Conservation (phyloP, 805 yeast species). For the Blastobotrys robertii region DNA sequence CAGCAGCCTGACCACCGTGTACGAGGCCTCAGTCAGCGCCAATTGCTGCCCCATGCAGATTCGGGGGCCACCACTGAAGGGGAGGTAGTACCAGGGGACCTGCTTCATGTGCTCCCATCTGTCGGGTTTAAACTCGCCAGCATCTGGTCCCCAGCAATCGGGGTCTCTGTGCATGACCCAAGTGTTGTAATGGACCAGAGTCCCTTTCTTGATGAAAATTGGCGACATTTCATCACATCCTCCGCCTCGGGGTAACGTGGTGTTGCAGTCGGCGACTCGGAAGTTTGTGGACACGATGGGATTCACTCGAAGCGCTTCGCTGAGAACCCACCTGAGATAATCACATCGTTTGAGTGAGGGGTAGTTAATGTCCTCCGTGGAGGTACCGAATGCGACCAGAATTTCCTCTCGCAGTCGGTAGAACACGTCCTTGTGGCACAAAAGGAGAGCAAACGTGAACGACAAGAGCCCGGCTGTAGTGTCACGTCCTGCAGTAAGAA, state of each 20-base stretch:
- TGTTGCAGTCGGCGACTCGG: constrained; percentile 33
- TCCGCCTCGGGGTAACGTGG: constrained; percentile 41
- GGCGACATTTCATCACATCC: constrained; percentile 31
- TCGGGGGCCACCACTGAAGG: constrained; percentile 41
- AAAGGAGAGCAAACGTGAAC: constrained; percentile 35
- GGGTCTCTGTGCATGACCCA: constrained; percentile 32
- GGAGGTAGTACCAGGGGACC: constrained; percentile 32
- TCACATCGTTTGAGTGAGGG: constrained; percentile 36
- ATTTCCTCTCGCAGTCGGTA: constrained; percentile 31
- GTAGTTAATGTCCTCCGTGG: constrained; percentile 26
- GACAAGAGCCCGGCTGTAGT: constrained; percentile 42
- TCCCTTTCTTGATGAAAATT: constrained; percentile 33
- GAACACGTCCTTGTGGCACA: constrained; percentile 28
- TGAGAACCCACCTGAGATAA: constrained; percentile 35
- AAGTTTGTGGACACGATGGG: constrained; percentile 40
- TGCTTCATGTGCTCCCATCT: constrained; percentile 33
- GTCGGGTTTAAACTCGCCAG: constrained; percentile 35
- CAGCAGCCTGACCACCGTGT: constrained; percentile 31
- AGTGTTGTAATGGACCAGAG: constrained; percentile 29
- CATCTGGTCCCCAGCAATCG: constrained; percentile 35
- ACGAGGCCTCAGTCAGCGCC: constrained; percentile 38
- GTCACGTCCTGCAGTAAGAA: constrained; percentile 43
- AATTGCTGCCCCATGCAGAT: constrained; percentile 41
- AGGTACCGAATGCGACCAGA: constrained; percentile 23
- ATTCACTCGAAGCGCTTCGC: constrained; percentile 37